Base-by-base conservation (phyloP, 768 basidiomycete species). In the Cantharellus anzutake region DNA sequence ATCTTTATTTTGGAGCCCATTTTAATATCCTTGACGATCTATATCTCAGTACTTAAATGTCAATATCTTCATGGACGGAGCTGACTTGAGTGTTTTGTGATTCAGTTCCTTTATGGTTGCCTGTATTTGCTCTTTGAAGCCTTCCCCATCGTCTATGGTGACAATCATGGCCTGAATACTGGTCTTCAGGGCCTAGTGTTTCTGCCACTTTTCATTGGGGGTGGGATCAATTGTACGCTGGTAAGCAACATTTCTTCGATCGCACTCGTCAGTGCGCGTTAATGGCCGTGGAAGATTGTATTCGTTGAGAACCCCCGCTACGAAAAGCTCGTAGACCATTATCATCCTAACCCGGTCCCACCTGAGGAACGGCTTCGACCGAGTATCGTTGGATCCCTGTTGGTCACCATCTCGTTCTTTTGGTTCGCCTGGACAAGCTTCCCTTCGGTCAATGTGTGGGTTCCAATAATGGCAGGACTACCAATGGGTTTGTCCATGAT, bases 121-220 rank as follows among this genome's bases (percentile, higher is more conserved):
- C 60, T 67, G 16, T 68, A 67, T 60, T 61, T 67, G n/a, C 60
- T 66, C 14, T 70, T 68, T 63, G 69, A 70, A 50, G 66, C 67
- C 5, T 66, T 67, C 60, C 69, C 68, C 0, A 64, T 69, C 61
- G 65, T 70, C 42, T 70, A 68, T 57, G 61, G 60, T n/a, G 51
- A 59, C 38, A n/a, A 52, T 2, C 68, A 69, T 61, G 65, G 65
- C 41, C 61, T 69, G 38, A 68, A 68, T 61, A 56, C 67, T 2
- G 67, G 67, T 34, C 53, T 62, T 4, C 52, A 52, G 0, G 69
- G 68, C 2, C 61, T 68, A 4, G 57, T 66, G 57, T 70, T 68
- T 60, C 60, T 70, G 16, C 64, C 66, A 4, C 63, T 67, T 5
- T 58, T 66, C 39, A 48, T 60, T 5, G 68, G 65, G 1, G 64